A percentile compares a stretch with the other conserved stretches of the same genome.
Evolutionary conservation across 2,329 filamentous ascomycete species (phyloP).

Genomic region (Pseudocercospora fijiensis): DNA sequence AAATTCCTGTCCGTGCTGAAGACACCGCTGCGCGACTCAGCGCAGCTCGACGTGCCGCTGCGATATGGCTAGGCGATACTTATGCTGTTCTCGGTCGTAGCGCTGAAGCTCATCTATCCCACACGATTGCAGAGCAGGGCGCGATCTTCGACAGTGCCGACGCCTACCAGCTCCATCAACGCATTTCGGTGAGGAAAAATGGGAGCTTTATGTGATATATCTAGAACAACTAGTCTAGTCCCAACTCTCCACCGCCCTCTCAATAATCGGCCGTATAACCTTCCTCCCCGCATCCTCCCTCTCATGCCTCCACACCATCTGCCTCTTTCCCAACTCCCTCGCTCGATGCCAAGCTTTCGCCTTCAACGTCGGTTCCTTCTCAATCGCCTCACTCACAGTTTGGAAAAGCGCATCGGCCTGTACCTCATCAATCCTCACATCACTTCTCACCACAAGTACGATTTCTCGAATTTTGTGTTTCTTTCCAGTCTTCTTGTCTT

Average conservation of each 20-base stretch:
- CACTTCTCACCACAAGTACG: slow-evolving; percentile 47
- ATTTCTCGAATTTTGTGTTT: slow-evolving; percentile 51
- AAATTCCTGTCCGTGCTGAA: slow-evolving; percentile 25
- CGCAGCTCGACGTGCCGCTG: slow-evolving; percentile 25
- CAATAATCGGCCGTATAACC: slow-evolving; percentile 48
- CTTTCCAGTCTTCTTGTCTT: slow-evolving; percentile 38
- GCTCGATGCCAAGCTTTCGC: slow-evolving; percentile 48
- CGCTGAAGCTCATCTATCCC: slow-evolving; percentile 26
- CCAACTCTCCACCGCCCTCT: slow-evolving; percentile 46
- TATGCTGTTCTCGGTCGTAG: slow-evolving; percentile 23
- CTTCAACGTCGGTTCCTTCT: slow-evolving; percentile 41
- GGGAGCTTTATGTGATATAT: not conserved
- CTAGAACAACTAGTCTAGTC: slow-evolving; percentile 35
- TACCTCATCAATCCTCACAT: slow-evolving; percentile 46
- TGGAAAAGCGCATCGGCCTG: slow-evolving; percentile 48
- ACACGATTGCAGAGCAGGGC: slow-evolving; percentile 24
- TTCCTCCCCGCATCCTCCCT: slow-evolving; percentile 44
- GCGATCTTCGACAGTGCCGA: slow-evolving; percentile 11
- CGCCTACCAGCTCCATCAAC: slow-evolving; percentile 8
- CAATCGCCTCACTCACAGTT: slow-evolving; percentile 44
- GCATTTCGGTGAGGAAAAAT: slow-evolving; percentile 12
- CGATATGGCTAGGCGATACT: slow-evolving; percentile 29
- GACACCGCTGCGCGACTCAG: slow-evolving; percentile 16
- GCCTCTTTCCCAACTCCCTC: slow-evolving; percentile 43
- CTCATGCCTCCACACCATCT: slow-evolving; percentile 51